These are phyloP conservation scores for Guadua angustifolia DNA, from an alignment of 176 grass and related monocot genomes.

Conservation along the genomic window DNA sequence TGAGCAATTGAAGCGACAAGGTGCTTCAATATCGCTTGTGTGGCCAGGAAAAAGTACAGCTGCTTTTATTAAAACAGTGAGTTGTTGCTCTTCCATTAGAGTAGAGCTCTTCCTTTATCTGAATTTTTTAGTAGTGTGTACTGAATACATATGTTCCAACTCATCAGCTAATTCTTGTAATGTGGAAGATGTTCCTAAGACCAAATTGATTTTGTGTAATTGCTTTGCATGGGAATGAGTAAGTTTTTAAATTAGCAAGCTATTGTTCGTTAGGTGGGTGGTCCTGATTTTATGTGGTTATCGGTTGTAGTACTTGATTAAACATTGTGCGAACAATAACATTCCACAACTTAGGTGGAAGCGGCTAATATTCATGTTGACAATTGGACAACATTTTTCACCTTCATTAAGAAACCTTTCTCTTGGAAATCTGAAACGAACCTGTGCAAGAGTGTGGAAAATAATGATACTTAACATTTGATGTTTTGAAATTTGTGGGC, in stretches of 20 bases:
- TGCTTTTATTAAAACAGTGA: slow-evolving; percentile 94
- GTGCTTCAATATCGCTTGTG: slow-evolving; percentile 90
- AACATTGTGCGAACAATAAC: not conserved
- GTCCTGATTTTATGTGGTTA: not conserved
- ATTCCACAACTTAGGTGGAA: not conserved
- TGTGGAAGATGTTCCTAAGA: slow-evolving; percentile 14
- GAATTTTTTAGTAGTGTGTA: too few relatives aligned
- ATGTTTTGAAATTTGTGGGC: not conserved
- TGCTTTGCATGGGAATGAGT: slow-evolving; percentile 2
- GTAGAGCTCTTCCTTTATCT: too few relatives aligned
- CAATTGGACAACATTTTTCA: slow-evolving; percentile 21
- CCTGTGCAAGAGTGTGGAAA: not conserved
- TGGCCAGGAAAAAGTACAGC: slow-evolving; percentile 92
- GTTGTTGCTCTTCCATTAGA: slow-evolving; percentile 20
- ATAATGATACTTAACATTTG: not conserved
- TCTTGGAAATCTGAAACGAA: not conserved
- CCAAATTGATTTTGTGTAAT: slow-evolving; percentile 22
- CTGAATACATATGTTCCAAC: too few relatives aligned
- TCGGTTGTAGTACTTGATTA: slow-evolving; percentile 9
- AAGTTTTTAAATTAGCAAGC: not conserved
- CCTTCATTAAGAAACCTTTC: not conserved
- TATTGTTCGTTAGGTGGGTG: not conserved
- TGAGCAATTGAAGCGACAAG: slow-evolving; percentile 92
- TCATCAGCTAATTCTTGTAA: slow-evolving; percentile 5
- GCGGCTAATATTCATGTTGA: not conserved